Evolutionary conservation across 2,329 filamentous ascomycete species (phyloP), one percentile per base, ranked within the genome.

Genomic region (Trichoderma atrobrunneum): DNA sequence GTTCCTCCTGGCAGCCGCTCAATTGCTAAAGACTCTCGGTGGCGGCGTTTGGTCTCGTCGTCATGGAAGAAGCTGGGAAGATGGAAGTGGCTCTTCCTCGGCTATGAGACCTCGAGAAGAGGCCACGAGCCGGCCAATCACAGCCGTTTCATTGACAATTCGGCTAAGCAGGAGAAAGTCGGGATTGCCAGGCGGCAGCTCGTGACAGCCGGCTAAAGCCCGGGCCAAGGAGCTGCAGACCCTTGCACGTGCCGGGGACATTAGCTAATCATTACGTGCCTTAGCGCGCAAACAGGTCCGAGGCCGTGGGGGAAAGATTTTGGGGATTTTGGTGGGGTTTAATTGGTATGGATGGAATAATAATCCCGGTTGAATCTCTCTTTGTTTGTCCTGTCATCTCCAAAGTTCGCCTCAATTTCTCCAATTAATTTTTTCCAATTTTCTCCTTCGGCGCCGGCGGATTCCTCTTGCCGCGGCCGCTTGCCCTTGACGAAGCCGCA

Each of bases 21-120:
- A 77, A 78, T 78, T 78, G 74, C 75, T 34, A 74, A 75, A 72
- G 39, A 28, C 32, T 73, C 73, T 73, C 30, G 75, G 74, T 70
- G 74, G 73, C 64, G 64, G 54, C 78, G 75, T 75, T 68, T 74
- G 72, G 74, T 74, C 76, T 77, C 65, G 56, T 68, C 56, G 65
- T 68, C 65, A 60, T 60, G 56, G 57, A 68, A 68, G 65, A 60
- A 76, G 74, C 72, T 73, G 75, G 74, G 78, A 78, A 74, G 75
- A 75, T 67, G 77, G 74, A 69, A 76, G 73, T 77, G 73, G 74
- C 74, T 76, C 76, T 77, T 76, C 78, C 78, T 79, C 78, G 78
- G 78, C 73, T 79, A 79, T 79, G 75, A 63, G 36, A 14, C 56
- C 74, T 75, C 71, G 72, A 74, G 67, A 72, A 59, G 74, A 76